Percentiles rank a stretch among this genome's conserved stretches.
These are phyloP conservation scores for Arthrobotrys iridis DNA, from an alignment of 2,329 filamentous ascomycete species.

Conservation along the genomic window DNA sequence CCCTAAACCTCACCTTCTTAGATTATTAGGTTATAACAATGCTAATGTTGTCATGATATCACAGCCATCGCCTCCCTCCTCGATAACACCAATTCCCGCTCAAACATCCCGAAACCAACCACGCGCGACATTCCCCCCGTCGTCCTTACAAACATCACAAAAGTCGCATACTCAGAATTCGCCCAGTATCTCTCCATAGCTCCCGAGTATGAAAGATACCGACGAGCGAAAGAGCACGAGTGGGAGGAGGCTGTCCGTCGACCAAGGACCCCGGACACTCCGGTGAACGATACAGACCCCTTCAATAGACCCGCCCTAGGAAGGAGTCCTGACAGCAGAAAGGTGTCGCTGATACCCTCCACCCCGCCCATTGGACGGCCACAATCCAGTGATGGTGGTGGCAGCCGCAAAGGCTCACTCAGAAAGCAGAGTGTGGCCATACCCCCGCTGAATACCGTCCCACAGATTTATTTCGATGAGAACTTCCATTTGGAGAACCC, in stretches of 20 bases:
- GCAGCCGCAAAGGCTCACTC: slow-evolving; percentile 37
- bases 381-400: slow-evolving; percentile 29
- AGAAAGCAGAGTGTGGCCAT: slow-evolving; percentile 73
- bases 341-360: slow-evolving; percentile 34
- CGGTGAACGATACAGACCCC: slow-evolving; percentile 1
- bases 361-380: slow-evolving; percentile 18
- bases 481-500: slow-evolving; percentile 96
- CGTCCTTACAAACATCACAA: slow-evolving; percentile 84
- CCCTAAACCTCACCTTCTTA: slow-evolving; percentile 22
- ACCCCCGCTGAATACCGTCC: slow-evolving; percentile 90
- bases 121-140: slow-evolving; percentile 92
- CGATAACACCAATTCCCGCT: slow-evolving; percentile 76
- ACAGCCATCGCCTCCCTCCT: slow-evolving; percentile 91
- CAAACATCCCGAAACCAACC: slow-evolving; percentile 84
- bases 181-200: slow-evolving; percentile 85
- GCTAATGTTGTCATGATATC: no score
- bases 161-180: slow-evolving; percentile 82
- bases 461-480: slow-evolving; percentile 91
- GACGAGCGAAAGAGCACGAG: slow-evolving; percentile 80
- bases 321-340: slow-evolving; percentile 41
- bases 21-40: slow-evolving; percentile 27
- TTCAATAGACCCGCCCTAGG: not conserved
- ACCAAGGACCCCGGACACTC: slow-evolving; percentile 56
- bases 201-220: slow-evolving; percentile 87
- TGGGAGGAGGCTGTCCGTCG: slow-evolving; percentile 59